Percentiles rank a stretch among this genome's conserved stretches.
These are phyloP conservation scores for Blastobotrys muscicola DNA, from an alignment of 805 yeast genomes.

Conservation along the genomic window DNA sequence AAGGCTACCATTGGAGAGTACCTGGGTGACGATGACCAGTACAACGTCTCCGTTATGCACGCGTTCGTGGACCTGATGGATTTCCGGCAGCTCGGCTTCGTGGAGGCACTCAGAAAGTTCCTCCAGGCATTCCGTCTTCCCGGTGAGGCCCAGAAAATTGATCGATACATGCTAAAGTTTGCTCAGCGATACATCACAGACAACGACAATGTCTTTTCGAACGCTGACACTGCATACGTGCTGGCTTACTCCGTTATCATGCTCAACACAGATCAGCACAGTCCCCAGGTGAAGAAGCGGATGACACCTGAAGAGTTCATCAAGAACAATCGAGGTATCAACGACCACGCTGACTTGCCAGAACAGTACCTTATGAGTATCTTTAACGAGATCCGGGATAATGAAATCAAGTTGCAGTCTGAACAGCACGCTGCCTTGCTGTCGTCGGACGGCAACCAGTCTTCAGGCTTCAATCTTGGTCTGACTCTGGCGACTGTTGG, in stretches of 20 bases:
- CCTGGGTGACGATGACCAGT: slow-evolving; percentile 79
- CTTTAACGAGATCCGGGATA: slow-evolving; percentile 64
- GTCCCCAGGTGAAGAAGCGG: slow-evolving; percentile 71
- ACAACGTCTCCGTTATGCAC: slow-evolving; percentile 78
- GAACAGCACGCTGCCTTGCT: slow-evolving; percentile 90
- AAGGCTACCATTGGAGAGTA: slow-evolving; percentile 82
- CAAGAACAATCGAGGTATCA: slow-evolving; percentile 82
- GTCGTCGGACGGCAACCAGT: slow-evolving; percentile 39
- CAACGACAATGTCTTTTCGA: slow-evolving; percentile 78
- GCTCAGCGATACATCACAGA: slow-evolving; percentile 87
- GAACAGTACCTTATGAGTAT: slow-evolving; percentile 58
- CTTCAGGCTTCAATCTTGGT: slow-evolving; percentile 23
- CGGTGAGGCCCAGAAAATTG: slow-evolving; percentile 97
- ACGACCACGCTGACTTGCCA: slow-evolving; percentile 80
- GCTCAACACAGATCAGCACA: slow-evolving; percentile 92
- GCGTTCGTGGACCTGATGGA: slow-evolving; percentile 85
- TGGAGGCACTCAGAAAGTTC: slow-evolving; percentile 76
- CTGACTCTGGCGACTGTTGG: slow-evolving; percentile 40
- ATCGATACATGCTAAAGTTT: slow-evolving; percentile 91
- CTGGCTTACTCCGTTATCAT: slow-evolving; percentile 85
- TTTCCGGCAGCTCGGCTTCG: slow-evolving; percentile 57
- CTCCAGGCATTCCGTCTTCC: slow-evolving; percentile 88
- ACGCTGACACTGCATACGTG: slow-evolving; percentile 90
- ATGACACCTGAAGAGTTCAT: slow-evolving; percentile 87
- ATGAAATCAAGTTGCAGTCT: slow-evolving; percentile 85